Percentiles rank a stretch among this genome's conserved stretches.
These are phyloP conservation scores for Lactifluus rugatus DNA, from an alignment of 768 basidiomycete genomes.

Conservation along the genomic window DNA sequence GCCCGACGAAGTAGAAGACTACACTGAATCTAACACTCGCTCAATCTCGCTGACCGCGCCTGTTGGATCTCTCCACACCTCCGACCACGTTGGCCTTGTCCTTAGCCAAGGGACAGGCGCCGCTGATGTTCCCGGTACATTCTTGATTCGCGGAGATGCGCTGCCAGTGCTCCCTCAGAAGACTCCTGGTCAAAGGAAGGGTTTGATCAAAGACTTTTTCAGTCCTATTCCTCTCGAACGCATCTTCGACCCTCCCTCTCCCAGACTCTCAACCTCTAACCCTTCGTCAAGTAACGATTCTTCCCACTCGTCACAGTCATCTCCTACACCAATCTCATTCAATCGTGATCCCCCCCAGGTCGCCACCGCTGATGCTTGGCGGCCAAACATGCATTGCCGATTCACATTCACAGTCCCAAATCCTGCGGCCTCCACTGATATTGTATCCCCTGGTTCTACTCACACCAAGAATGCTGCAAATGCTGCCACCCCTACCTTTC, in stretches of 20 bases:
- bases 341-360: constrained; percentile 43
- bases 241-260: constrained; percentile 93
- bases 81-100: constrained; percentile 27
- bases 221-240: constrained; percentile 77
- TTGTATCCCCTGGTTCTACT: constrained; percentile 44
- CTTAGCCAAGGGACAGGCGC: constrained; percentile 19
- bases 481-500: constrained; percentile 27
- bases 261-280: constrained; percentile 30
- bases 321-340: background rate
- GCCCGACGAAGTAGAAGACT: constrained; percentile 53
- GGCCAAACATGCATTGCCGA: constrained; percentile 42
- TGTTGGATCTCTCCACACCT: constrained; percentile 35
- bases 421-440: constrained; percentile 23
- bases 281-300: constrained; percentile 23
- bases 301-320: constrained; percentile 29
- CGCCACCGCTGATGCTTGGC: constrained; percentile 32
- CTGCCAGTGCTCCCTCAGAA: constrained; percentile 50
- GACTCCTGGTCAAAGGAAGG: constrained; percentile 56
- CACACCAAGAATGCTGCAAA: constrained; percentile 40
- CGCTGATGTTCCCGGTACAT: constrained; percentile 48
- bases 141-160: constrained; percentile 64
- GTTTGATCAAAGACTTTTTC: constrained; percentile 73
- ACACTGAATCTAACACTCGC: constrained; percentile 26
- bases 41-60: constrained; percentile 34
- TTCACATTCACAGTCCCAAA: constrained; percentile 71